A percentile compares a stretch with the other conserved stretches of the same genome.
These are phyloP conservation scores for Coniochaeta sp. DNA, from an alignment of 2,329 filamentous ascomycete genomes.

Conservation along the genomic window DNA sequence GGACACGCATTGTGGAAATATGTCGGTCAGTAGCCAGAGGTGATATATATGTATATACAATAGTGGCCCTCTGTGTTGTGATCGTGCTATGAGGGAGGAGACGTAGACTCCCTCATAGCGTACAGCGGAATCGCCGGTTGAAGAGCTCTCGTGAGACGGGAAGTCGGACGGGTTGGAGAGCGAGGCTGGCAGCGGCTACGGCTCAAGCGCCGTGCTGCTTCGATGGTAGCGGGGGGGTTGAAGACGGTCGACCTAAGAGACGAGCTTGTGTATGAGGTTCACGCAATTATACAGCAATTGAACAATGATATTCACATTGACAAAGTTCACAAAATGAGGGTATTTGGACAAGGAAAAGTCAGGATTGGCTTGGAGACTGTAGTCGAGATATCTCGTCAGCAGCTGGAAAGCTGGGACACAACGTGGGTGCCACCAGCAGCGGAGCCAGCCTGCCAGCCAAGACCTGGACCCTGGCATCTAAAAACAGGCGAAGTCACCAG, in stretches of 20 bases:
- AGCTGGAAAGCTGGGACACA: not conserved
- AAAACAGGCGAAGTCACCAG: not conserved
- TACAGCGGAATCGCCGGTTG: not conserved
- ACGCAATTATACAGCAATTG: not conserved
- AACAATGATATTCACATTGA: not conserved
- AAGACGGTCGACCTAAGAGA: not conserved
- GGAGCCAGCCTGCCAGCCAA: not conserved
- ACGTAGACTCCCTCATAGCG: not conserved
- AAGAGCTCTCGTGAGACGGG: not conserved
- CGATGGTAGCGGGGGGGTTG: not conserved
- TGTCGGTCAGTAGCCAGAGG: not conserved
- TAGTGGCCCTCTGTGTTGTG: not conserved
- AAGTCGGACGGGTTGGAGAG: not conserved
- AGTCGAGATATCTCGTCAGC: not conserved
- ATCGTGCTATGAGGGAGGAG: not conserved
- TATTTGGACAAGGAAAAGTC: not conserved
- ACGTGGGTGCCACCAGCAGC: not conserved
- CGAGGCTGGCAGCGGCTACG: not conserved
- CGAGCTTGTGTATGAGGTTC: not conserved
- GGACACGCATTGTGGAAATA: not conserved
- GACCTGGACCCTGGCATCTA: not conserved
- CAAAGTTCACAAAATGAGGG: not conserved
- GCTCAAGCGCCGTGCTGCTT: not conserved
- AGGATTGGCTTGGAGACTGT: not conserved
- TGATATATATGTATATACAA: not conserved